Evolutionary conservation across 352 stramenopile genomes (phyloP), one percentile per base, ranked within the genome.

Genomic region (Globisporangium lucens): DNA sequence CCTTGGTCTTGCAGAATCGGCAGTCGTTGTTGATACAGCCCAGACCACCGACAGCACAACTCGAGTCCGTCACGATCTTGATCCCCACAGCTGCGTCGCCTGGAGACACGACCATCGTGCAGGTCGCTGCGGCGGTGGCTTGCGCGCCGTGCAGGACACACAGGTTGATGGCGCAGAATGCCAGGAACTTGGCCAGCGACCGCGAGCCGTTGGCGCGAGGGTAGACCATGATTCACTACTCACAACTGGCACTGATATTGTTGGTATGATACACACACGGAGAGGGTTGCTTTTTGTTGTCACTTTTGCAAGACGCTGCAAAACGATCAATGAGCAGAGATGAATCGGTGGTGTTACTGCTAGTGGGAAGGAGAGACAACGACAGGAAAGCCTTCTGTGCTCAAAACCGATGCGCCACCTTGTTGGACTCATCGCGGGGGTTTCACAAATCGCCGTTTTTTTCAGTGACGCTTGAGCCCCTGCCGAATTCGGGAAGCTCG

Each of bases 11-110:
- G 41, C 76, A 83, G 64, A 79, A 84, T 10, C 75, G 72, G 38
- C 77, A 84, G 0, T 71, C 65, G 9, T 52, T 64, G 52, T 76
- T 75, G 63, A 74, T 73, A 29, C 75, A 84, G 6, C 77, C 77
- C 24, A 77, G 15, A 6, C 72, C 76, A 2, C 76, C 76, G 17
- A 2, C 29, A 0, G 35, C 51, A 20, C 75, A 82, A 6, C 57
- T 61, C 1, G 59, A 47, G 55, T 83, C 76, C 3, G 53, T 53
- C 12, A 68, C 63, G 56, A 81, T 77, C 43, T 68, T 60, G 52
- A 81, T 72, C 4, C 76, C 76, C 17, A 68, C 66, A 15, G 70
- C 73, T 1, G 56, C 57, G 36, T 66, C 71, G 5, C 75, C 71
- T 46, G 53, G 2, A 5, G 53, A 67, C 10, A 57, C 51, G 24